Evolutionary conservation across 2,329 filamentous ascomycete genomes (phyloP), one percentile per base, ranked within the genome.

Genomic region (Aspergillus sp.): DNA sequence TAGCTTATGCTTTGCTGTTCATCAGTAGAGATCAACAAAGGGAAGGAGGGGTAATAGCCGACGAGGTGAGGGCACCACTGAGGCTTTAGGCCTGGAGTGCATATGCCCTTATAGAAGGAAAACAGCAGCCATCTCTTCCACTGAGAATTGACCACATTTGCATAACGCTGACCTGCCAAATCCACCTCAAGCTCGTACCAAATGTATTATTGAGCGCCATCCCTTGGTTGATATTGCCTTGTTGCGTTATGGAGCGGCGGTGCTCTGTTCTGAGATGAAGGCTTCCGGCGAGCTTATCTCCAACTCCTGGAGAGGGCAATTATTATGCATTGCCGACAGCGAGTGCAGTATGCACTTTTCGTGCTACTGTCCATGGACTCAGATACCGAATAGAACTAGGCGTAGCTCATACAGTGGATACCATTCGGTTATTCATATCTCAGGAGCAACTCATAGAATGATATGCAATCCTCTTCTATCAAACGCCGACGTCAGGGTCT

Each of bases 1-100:
- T n/a, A 14, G 37, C 41, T 45, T 53, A 46, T 53, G 51, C 51
- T 46, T 53, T 53, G 41, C 17, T 53, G 41, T 53, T 45, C 41
- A 46, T 52, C 41, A 46, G 41, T n/a, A 21, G 19, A 19, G 51
- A 46, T 39, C 31, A 45, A 46, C 27, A 39, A 33, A 39, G 6
- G 40, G 41, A n/a, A 33, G 21, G 37, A 44, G 49, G 49, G 49
- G 49, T 52, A 43, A 33, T n/a, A n/a, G 24, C 17, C 5, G 17
- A 33, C 27, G 9, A 33, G 9, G 23, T 15, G 17, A 52, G 41
- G 50, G 12, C 51, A 50, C 35, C 35, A 40, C 47, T 40, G 14
- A 50, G 17, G 9, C 47, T 24, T 24, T 11, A 12, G 21, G 7
- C 14, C 31, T 49, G 46, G 46, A 49, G 46, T 23, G 46, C 46